phyloP scores from a whole-genome alignment of 202 grass and related monocot species.

The Setaria viridis region DNA sequence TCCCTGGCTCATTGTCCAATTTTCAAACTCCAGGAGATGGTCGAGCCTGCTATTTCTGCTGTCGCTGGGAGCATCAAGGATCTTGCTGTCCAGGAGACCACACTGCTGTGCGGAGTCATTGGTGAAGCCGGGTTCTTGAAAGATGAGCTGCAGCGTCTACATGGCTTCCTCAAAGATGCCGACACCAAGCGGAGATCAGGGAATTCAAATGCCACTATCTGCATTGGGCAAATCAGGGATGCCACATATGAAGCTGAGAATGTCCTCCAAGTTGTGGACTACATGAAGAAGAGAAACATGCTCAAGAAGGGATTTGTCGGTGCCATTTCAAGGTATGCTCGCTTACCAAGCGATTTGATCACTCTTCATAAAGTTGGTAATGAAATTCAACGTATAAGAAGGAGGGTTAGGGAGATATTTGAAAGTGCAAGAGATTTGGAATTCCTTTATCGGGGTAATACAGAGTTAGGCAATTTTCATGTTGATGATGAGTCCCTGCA shows the following conservation, averaged over 20 bases:
- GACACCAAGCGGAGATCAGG: constrained; percentile 3
- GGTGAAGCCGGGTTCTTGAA: neutral
- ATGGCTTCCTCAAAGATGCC: constrained; percentile 41
- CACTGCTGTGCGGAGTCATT: neutral
- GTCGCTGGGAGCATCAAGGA: neutral
- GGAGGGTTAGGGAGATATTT: neutral
- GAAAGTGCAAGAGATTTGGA: neutral
- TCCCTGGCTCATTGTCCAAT: no score
- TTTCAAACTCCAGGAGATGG: no score
- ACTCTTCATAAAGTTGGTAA: constrained; percentile 27
- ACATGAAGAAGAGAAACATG: constrained; percentile 33
- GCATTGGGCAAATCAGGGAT: constrained; percentile 29
- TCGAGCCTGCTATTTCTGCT: constrained; percentile 7
- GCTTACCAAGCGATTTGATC: constrained; percentile 32
- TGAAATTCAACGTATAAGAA: constrained; percentile 33
- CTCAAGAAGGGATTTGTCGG: constrained; percentile 46
- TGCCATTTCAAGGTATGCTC: constrained; percentile 50
- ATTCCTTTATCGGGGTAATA: neutral
- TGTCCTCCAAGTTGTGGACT: constrained; percentile 28
- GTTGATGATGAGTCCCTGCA: neutral
- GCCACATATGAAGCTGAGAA: constrained; percentile 43
- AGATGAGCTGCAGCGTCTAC: constrained; percentile 26
- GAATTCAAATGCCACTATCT: constrained; percentile 2
- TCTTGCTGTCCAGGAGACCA: constrained; percentile 36
- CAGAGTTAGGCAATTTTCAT: neutral